These are phyloP conservation scores for Ascosphaera aggregata DNA, from an alignment of 2,329 filamentous ascomycete species.

Conservation along the genomic window DNA sequence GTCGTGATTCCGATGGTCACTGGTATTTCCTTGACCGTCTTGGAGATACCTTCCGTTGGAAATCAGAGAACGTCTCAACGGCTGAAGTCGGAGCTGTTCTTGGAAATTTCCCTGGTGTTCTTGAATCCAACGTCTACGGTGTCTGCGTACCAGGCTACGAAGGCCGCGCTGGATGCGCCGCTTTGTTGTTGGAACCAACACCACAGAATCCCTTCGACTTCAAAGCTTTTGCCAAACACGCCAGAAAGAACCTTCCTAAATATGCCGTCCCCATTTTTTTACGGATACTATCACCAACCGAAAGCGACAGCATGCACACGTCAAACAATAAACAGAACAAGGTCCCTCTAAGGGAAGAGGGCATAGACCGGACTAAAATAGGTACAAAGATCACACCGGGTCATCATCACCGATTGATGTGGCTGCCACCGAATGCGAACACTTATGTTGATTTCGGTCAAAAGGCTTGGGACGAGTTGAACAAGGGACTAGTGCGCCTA, in stretches of 20 bases:
- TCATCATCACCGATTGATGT: slow-evolving; percentile 24
- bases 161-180: slow-evolving; percentile 42
- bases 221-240: slow-evolving; percentile 33
- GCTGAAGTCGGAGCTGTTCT: slow-evolving; percentile 43
- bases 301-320: slow-evolving; percentile 27
- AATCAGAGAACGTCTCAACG: slow-evolving; percentile 44
- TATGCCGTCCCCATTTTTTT: slow-evolving; percentile 60
- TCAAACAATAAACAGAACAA: slow-evolving; percentile 72
- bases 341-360: slow-evolving; percentile 41
- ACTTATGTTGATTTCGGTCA: slow-evolving; percentile 36
- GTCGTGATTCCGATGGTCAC: slow-evolving; percentile 36
- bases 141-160: slow-evolving; percentile 42
- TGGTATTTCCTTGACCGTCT: slow-evolving; percentile 49
- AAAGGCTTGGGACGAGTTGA: slow-evolving; percentile 33
- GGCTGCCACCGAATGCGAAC: slow-evolving; percentile 24
- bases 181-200: slow-evolving; percentile 29
- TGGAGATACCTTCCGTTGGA: slow-evolving; percentile 56
- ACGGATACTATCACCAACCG: slow-evolving; percentile 33
- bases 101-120: slow-evolving; percentile 32
- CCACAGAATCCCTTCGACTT: slow-evolving; percentile 32
- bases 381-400: slow-evolving; percentile 21
- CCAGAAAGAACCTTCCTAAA: slow-evolving; percentile 36
- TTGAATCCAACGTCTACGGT: slow-evolving; percentile 49
- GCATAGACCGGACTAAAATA: slow-evolving; percentile 32
- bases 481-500: slow-evolving; percentile 21